Base-by-base conservation (phyloP, 2,329 filamentous ascomycete genomes). In the Alternaria viburni region DNA sequence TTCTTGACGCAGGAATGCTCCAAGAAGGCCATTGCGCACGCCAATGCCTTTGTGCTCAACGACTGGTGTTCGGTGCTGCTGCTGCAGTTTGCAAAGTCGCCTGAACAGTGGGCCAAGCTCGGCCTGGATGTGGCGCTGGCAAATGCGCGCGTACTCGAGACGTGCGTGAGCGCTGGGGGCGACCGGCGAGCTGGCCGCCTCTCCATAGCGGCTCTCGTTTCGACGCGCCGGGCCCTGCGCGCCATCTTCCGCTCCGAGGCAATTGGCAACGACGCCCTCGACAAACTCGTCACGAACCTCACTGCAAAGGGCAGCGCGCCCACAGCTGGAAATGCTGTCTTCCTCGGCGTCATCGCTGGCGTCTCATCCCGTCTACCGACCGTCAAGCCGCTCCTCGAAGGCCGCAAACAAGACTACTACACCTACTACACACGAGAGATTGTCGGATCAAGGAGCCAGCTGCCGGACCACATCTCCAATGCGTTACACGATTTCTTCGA, bases 11-110 rank as follows among this genome's bases (percentile, higher is more conserved):
- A 85, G 30, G 95, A 99, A 80, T 88, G 90, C 13, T 85, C 87
- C 66, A 97, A 97, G 79, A 83, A 86, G 17, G 90, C 89, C 66
- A 90, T 98, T 72, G 93, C 95, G 30, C 83, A 91, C 15, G 88
- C 87, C 46, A 96, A 89, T 80, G 92, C 93, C 6, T 97, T 97
- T 77, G 93, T 97, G 52, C 84, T 99, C 70, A 86, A 96, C 13
- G 93, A 97, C 79, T 99, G 95, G 95, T 93, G 90, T 79, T 91
- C 91, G 62, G 80, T 95, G 61, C 82, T 97, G 54, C 87, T 97
- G 70, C 89, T 94, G 73, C 86, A 90, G 61, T 84, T 93, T 25
- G 87, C 87, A 30, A 85, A 86, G 51, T 87, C 81, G 52, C 79
- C 87, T 15, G 76, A 85, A 10, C 79, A 87, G 46, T 93, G 89